A percentile compares a stretch with the other conserved stretches of the same genome.
Conservation (phyloP, 495 filamentous ascomycete genomes). For the Corynascus novoguineensis region DNA sequence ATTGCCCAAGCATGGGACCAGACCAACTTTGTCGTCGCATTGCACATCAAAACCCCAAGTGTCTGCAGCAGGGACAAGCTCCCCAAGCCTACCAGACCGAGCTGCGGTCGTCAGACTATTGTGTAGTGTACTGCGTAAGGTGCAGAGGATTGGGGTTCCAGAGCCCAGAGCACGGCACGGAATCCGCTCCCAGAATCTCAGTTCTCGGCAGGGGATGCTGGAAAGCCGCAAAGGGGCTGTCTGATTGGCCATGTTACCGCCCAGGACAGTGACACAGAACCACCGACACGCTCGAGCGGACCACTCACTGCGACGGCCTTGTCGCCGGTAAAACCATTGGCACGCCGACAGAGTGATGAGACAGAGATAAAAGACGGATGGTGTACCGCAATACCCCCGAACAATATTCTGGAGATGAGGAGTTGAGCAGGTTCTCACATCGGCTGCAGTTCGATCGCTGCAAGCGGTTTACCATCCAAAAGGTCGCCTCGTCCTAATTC, state of each 20-base stretch:
- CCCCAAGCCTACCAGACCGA: neutral
- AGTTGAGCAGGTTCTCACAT: too few species aligned
- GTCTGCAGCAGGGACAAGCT: neutral
- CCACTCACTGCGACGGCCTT: slow-evolving; percentile 6
- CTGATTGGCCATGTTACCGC: slow-evolving; percentile 44
- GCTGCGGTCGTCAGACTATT: too few species aligned
- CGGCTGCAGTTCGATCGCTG: too few species aligned
- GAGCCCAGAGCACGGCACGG: slow-evolving; percentile 5
- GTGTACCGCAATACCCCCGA: too few species aligned
- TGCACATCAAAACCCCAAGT: neutral
- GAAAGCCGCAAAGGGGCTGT: slow-evolving; percentile 15
- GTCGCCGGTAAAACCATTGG: neutral
- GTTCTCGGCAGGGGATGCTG: slow-evolving; percentile 22
- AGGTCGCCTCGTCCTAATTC: too few species aligned
- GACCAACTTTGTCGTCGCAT: neutral
- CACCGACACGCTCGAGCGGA: slow-evolving; percentile 2
- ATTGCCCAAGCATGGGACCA: neutral
- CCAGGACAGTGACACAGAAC: slow-evolving; percentile 34
- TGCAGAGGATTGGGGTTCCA: slow-evolving; percentile 6
- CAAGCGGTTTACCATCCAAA: too few species aligned
- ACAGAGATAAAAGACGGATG: too few species aligned
- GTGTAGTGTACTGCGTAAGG: too few species aligned
- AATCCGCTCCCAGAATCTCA: slow-evolving; percentile 7
- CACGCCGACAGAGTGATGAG: neutral
- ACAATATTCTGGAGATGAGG: neutral